Evolutionary conservation across 352 stramenopile genomes (phyloP).

Genomic region (Globisporangium middletonii): DNA sequence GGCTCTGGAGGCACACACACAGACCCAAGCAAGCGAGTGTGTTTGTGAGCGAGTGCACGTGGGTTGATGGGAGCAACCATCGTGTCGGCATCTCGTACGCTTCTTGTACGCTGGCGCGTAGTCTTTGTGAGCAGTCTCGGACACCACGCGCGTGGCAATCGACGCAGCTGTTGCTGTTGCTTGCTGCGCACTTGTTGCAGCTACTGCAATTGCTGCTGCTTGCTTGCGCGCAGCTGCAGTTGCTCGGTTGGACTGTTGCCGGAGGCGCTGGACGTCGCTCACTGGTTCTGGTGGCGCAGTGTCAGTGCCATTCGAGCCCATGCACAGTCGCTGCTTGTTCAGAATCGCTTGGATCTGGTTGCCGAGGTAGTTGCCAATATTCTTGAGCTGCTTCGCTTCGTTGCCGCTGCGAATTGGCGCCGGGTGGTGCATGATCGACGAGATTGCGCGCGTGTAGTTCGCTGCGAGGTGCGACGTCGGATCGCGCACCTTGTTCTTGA

Average conservation of each 20-base stretch:
- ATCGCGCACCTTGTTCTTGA: constrained; percentile 51
- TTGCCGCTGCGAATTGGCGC: constrained; percentile 34
- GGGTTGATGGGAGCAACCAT: too few species aligned
- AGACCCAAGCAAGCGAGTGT: neutral
- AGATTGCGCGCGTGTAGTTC: constrained; percentile 68
- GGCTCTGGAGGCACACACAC: constrained; percentile 35
- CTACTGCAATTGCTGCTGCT: neutral
- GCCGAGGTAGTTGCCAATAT: constrained; percentile 83
- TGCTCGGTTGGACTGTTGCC: neutral
- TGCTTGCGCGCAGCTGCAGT: neutral
- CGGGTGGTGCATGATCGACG: constrained; percentile 51
- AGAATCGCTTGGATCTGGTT: constrained; percentile 82
- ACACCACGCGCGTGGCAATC: neutral
- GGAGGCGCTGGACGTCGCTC: neutral
- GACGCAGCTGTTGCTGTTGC: neutral
- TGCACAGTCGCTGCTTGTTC: constrained; percentile 23
- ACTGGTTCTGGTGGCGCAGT: neutral
- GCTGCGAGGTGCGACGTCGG: constrained; percentile 46
- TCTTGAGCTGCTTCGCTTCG: constrained; percentile 59
- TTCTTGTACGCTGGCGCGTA: constrained; percentile 61
- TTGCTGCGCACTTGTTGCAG: neutral
- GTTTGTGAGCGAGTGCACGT: neutral
- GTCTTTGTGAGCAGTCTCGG: constrained; percentile 9
- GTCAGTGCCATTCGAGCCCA: too few species aligned
- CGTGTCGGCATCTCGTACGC: constrained; percentile 23